Evolutionary conservation across 2,329 filamentous ascomycete species (phyloP), one percentile per base, ranked within the genome.

Genomic region (Tolypocladium sp.): DNA sequence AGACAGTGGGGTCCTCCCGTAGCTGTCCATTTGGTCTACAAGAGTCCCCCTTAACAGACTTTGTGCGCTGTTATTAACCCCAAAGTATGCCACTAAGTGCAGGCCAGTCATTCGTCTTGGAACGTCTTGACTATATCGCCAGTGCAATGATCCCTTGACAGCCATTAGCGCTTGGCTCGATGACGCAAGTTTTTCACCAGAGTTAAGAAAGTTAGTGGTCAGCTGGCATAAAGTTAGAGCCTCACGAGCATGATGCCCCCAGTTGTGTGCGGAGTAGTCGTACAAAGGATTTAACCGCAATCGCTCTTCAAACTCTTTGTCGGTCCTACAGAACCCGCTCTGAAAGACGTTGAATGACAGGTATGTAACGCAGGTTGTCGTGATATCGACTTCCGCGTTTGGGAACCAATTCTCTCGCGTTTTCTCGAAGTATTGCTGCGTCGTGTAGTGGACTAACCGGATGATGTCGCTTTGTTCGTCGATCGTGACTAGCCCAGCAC

Each of bases 401-500:
- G 69, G 68, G 58, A 79, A 72, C 66, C 70, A 74, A 5, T 53
- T 27, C 0, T 9, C 41, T 13, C 59, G 53, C 1, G 62, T 72
- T 15, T 60, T 55, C 22, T 74, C 67, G 49, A 81, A 72, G 62
- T 77, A 81, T 44, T 79, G 71, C 51, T 79, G 73, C 1, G 76
- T 69, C 0, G 78, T 80, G 58, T 77, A 76, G 61, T 81, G 77
- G 3, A 78, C 74, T 0, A 80, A 61, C 3, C 75, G 69, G 13
- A 80, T 66, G 33, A 73, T 66, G 22, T 67, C 54, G 54, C 68
- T 78, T 49, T 74, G 61, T 54, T 73, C 59, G 40, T 80, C 75
- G 3, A 77, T 42, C 0, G 69, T 73, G 2, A 80, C 71, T 12
- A 81, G 57, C 0, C 77, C 77, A 40, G 70, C 71, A 59, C 76